These are phyloP conservation scores for Prinsepia uniflora DNA, from an alignment of 306 rosid genomes.

Conservation along the genomic window DNA sequence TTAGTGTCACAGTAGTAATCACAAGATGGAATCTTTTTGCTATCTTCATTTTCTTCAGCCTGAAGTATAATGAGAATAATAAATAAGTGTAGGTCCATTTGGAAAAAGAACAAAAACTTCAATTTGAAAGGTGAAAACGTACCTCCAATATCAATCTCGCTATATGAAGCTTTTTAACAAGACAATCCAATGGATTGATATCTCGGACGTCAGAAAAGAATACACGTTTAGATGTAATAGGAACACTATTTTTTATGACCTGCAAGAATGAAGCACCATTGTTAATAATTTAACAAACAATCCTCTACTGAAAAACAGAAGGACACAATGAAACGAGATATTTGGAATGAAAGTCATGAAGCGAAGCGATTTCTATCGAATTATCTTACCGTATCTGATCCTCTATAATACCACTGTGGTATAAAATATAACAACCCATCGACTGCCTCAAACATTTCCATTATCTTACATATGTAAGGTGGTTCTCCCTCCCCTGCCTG, in stretches of 20 bases:
- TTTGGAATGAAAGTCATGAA: neutral
- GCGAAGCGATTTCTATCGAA: neutral
- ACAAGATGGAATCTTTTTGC: conserved; percentile 32
- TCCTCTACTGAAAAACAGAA: neutral
- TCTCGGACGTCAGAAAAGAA: conserved; percentile 68
- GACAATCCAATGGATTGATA: conserved; percentile 69
- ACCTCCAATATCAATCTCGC: conserved; percentile 42
- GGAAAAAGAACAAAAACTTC: too few relatives aligned
- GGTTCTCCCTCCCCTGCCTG: conserved; percentile 52
- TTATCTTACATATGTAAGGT: conserved; percentile 51
- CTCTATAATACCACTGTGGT: conserved; percentile 82
- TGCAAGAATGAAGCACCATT: conserved; percentile 6
- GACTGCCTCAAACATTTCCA: conserved; percentile 64
- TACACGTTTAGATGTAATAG: conserved; percentile 55
- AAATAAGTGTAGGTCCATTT: neutral
- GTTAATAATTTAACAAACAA: neutral
- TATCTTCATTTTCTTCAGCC: conserved; percentile 39
- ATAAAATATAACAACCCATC: conserved; percentile 51
- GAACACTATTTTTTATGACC: conserved; percentile 44
- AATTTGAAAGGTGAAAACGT: neutral
- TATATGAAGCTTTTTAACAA: conserved; percentile 39
- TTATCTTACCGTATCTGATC: conserved; percentile 65
- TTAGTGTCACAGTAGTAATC: conserved; percentile 52
- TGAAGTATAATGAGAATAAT: conserved; percentile 11
- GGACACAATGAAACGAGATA: neutral